phyloP scores from a whole-genome alignment of 306 rosid genomes.

The Prunus armeniaca region DNA sequence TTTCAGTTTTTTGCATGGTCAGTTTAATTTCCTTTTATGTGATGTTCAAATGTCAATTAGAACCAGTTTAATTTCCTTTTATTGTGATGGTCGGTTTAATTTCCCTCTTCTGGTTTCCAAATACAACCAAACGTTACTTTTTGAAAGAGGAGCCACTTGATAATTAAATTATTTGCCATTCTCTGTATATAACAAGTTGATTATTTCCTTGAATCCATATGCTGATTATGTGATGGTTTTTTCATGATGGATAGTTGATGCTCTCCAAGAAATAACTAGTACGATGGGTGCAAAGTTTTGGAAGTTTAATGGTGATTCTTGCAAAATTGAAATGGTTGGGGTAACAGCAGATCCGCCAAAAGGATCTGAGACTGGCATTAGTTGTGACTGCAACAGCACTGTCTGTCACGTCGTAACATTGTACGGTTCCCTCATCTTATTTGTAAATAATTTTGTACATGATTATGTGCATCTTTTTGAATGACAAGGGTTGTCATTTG shows the following conservation, averaged over 20 bases:
- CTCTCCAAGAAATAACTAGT: constrained; percentile 60
- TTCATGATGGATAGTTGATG: constrained; percentile 48
- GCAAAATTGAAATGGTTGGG: constrained; percentile 54
- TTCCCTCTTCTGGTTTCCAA: background rate
- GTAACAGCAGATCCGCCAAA: constrained; percentile 38
- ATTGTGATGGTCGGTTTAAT: background rate
- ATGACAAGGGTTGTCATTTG: background rate
- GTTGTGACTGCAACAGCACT: constrained; percentile 52
- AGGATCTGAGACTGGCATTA: constrained; percentile 35
- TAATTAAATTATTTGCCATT: background rate
- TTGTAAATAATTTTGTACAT: background rate
- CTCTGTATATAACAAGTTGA: background rate
- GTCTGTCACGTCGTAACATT: constrained; percentile 66
- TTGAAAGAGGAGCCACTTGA: background rate
- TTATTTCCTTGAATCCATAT: background rate
- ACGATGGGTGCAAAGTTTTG: constrained; percentile 69
- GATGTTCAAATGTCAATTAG: background rate
- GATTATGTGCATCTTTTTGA: background rate
- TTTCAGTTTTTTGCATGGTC: background rate
- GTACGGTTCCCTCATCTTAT: constrained; percentile 49
- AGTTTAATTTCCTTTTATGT: background rate
- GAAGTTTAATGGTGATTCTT: constrained; percentile 59
- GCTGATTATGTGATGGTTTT: constrained; percentile 5
- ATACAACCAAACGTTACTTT: background rate
- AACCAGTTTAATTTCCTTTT: background rate